phyloP scores from a whole-genome alignment of 1,284 basidiomycete species.

The Cutaneotrichosporon dermatis region DNA sequence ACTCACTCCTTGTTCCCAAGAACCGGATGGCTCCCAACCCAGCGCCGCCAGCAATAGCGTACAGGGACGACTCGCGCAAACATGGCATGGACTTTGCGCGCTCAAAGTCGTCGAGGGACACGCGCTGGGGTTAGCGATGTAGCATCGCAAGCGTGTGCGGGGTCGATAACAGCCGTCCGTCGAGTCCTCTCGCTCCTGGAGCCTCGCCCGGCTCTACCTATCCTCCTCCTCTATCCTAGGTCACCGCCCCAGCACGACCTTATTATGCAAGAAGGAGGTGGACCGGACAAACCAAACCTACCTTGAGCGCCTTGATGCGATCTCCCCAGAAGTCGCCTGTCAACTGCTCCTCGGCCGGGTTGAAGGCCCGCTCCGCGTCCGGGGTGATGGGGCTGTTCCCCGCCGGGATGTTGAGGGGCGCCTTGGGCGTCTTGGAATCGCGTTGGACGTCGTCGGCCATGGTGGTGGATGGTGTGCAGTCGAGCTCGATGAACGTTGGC shows the following conservation, averaged over 20 bases:
- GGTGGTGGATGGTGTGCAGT: neutral
- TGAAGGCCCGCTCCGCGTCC: conserved; percentile 5
- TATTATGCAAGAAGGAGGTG: no score
- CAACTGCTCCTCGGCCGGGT: conserved; percentile 16
- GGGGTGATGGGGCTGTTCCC: conserved; percentile 29
- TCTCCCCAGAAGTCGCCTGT: conserved; percentile 26
- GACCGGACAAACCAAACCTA: conserved; percentile 7
- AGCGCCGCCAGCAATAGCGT: conserved; percentile 44
- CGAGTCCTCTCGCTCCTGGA: no score
- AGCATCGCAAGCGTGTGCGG: no score
- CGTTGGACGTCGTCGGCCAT: conserved; percentile 14
- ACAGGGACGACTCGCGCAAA: conserved; percentile 41
- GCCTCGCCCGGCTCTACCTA: no score
- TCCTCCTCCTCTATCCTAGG: no score
- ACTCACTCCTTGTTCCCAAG: conserved; percentile 39
- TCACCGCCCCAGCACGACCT: no score
- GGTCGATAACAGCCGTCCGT: no score
- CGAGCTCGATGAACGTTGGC: neutral
- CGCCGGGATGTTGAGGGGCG: conserved; percentile 27
- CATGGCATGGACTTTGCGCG: conserved; percentile 42
- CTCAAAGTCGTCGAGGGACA: conserved; percentile 22
- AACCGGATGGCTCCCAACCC: conserved; percentile 43
- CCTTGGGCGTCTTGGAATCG: conserved; percentile 1
- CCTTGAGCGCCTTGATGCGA: conserved; percentile 26
- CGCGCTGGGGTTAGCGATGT: conserved; percentile 8